Base-by-base conservation (phyloP, 106 monocot species). In the Gastrodia elata region DNA sequence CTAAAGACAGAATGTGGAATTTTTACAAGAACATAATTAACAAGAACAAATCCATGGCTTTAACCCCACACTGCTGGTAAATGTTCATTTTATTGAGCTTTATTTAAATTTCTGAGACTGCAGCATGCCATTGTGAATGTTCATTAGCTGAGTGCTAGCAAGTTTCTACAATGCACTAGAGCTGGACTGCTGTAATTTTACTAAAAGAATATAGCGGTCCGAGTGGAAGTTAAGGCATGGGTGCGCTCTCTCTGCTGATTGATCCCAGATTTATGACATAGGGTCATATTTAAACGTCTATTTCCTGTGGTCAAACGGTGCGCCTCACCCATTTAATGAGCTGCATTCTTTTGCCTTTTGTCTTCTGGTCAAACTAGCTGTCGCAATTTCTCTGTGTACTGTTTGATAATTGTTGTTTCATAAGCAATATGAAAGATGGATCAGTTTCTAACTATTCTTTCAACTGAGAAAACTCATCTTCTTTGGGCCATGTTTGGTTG, bases 11-110 rank as follows among this genome's bases (percentile, higher is more conserved):
- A 41, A 76, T 65, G 14, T 93, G 93, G 98, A 79, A 71, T 3
- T 93, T 87, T 56, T 99, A 99, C 46, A 68, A 65, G 2, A 70
- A 73, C 42, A 65, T 97, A 36, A 79, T 88, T 41, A 74, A 88
- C 15, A 82, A 72, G 39, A 39, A 37, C 27, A 20, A 69, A 3
- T 40, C 69, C 35, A 69, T 24, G 69, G 69, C 25, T 40, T 69
- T 69, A 69, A 69, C 25, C 69, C n/a, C 5, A 38, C 22, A 8
- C 38, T 22, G 32, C 35, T 65, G 15, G 34, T 37, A 37, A 67
- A 20, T 8, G 30, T 38, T 35, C 8, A 36, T 35, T 67, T 36
- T 37, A 15, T 37, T 6, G 30, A 5, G 52, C 34, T 18, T 35
- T 67, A 20, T 37, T 36, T 5, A 8, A 34, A 61, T 61, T 32